These are phyloP conservation scores for Orbilia blumenaviensis DNA, from an alignment of 2,329 filamentous ascomycete genomes.

Conservation along the genomic window DNA sequence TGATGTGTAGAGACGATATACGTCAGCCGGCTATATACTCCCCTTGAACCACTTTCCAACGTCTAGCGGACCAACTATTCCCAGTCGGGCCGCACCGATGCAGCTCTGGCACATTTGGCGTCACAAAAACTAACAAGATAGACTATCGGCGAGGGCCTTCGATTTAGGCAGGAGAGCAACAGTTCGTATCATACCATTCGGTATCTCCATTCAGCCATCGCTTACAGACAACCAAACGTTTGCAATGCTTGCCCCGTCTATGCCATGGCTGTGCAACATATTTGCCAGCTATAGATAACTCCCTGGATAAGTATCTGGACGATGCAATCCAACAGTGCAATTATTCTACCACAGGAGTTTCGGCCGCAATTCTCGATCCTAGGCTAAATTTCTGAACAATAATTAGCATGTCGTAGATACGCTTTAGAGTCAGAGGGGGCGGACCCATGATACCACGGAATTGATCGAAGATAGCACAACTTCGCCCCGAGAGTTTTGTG, in stretches of 20 bases:
- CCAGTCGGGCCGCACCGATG: constrained; percentile 7
- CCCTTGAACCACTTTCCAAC: constrained; percentile 19
- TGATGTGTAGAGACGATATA: constrained; percentile 14
- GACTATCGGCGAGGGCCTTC: constrained; percentile 7
- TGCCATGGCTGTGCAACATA: neutral
- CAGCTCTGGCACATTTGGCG: constrained; percentile 25
- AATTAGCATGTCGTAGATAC: neutral
- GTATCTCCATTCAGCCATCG: neutral
- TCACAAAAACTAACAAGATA: constrained; percentile 7
- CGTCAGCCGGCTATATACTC: constrained; percentile 1
- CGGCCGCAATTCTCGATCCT: neutral
- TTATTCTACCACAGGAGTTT: too few species aligned
- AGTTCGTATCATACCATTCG: neutral
- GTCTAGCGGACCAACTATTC: constrained; percentile 23
- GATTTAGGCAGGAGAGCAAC: constrained; percentile 1
- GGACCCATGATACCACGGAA: neutral
- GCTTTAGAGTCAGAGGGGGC: neutral
- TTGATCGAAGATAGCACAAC: too few species aligned
- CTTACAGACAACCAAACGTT: neutral
- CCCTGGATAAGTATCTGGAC: too few species aligned
- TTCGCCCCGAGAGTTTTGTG: too few species aligned
- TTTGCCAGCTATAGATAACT: too few species aligned
- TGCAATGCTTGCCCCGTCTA: neutral
- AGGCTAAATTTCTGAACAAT: too few species aligned
- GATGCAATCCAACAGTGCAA: too few species aligned